Evolutionary conservation across 2,329 filamentous ascomycete species (phyloP), one percentile per base, ranked within the genome.

Genomic region (Reticulascus tulasneorum): DNA sequence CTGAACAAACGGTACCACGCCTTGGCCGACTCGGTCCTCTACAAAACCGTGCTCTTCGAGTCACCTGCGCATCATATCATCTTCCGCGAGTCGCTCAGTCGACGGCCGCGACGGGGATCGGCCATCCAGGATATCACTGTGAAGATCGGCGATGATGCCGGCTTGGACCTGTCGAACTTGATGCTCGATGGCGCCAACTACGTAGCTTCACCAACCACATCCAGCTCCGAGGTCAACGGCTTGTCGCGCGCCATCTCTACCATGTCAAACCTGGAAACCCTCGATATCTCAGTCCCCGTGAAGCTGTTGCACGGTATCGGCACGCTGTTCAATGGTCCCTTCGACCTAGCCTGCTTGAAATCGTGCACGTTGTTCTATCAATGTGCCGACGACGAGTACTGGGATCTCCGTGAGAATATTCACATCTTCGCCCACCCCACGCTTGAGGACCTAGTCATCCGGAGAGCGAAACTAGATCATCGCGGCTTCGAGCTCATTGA

Each of bases 361-460:
- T 55, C 59, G 4, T 72, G 69, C 55, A 63, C 58, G 3, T 52
- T 73, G 22, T 71, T 64, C 51, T 73, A 71, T 45, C 66, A 71
- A 46, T 56, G 55, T 42, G 56, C 60, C 11, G 56, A 64, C 33
- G 56, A 63, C 32, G 54, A 54, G 9, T 73, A 71, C 49, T 73
- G 69, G 69, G 67, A 73, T 45, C 56, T 73, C 24, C 67, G 64
- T 39, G 67, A 70, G 40, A 73, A 71, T 45, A 71, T 73, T 29
- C 66, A 73, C 52, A 69, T 73, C 33, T 73, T 73, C 40, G 57
- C 64, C 4, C 69, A 73, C 31, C 69, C 69, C 0, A 67, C 67
- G 1, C 59, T 73, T 15, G 67, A 72, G 46, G 60, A 53, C 6
- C 60, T 73, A 4, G 58, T 59, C 29, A 66, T 73, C 31, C 57